Evolutionary conservation across 345 rosid genomes (phyloP).

Genomic region (Sonneratia alba): DNA sequence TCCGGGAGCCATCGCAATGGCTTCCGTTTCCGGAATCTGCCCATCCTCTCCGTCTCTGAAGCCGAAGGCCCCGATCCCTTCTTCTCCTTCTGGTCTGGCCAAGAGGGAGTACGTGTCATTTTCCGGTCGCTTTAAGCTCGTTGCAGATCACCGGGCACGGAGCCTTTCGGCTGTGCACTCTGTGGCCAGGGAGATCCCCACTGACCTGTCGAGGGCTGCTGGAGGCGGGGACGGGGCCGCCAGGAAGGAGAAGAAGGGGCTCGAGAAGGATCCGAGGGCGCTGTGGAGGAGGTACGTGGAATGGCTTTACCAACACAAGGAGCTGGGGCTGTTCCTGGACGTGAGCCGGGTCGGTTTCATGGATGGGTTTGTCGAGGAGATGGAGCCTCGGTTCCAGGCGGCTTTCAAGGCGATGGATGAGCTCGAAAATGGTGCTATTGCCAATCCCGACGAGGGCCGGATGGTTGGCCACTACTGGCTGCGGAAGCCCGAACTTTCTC

Average conservation of each 20-base stretch:
- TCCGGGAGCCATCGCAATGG: neutral
- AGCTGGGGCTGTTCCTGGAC: conserved; percentile 70
- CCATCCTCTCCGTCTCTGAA: conserved; percentile 36
- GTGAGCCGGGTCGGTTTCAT: conserved; percentile 90
- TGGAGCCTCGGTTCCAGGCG: conserved; percentile 62
- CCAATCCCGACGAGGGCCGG: conserved; percentile 95
- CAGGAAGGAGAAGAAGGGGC: conserved; percentile 30
- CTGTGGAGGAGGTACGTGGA: conserved; percentile 85
- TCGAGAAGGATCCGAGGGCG: conserved; percentile 49
- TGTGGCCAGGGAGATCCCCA: conserved; percentile 46
- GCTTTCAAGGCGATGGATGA: conserved; percentile 79
- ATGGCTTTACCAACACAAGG: conserved; percentile 91
- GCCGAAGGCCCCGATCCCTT: conserved; percentile 10
- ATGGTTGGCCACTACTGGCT: conserved; percentile 99
- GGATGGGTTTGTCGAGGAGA: conserved; percentile 59
- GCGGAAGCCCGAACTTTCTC: conserved; percentile 62
- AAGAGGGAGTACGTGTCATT: conserved; percentile 26
- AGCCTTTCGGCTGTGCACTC: conserved; percentile 22
- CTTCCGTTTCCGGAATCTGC: conserved; percentile 15
- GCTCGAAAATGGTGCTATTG: conserved; percentile 82
- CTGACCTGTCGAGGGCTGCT: conserved; percentile 30
- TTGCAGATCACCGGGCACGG: neutral
- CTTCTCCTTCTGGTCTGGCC: conserved; percentile 18
- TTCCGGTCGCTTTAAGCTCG: conserved; percentile 21
- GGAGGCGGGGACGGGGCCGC: conserved; percentile 17